Base-by-base conservation (phyloP, 495 filamentous ascomycete species). In the Ramalina intermedia region DNA sequence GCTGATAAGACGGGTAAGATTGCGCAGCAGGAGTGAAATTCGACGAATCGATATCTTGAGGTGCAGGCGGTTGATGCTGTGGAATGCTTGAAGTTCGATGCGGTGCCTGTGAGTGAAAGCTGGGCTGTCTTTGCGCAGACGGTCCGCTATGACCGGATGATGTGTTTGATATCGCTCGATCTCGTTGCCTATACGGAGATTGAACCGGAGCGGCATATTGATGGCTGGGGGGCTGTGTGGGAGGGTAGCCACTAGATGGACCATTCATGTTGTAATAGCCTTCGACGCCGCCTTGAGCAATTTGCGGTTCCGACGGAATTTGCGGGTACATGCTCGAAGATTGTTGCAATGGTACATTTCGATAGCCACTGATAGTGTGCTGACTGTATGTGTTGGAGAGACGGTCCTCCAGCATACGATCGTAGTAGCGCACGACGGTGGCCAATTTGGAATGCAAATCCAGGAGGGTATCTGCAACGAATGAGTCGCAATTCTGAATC, bases 361-460 rank as follows among this genome's bases (percentile, higher is more conserved):
- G 65, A 59, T 72, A 70, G 1, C 52, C 55, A 26, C 72, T 67
- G 16, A 74, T 41, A 3, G 66, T 78, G 53, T 88, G 85, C 56
- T 94, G 87, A 53, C 80, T 83, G 63, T 96, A 96, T 2, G 91
- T 87, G 58, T 81, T 91, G 2, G 87, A 91, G 8, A 98, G 70
- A 13, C 91, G 81, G 46, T 96, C 93, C 63, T 98, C 91, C 2
- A 98, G 69, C 93, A 98, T 96, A 17, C 86, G 80, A 61, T 98
- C 93, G 59, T 98, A 98, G 57, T 96, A 98, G n/a, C 91, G 80
- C 18, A 98, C 93, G 41, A 96, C 93, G 1, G 91, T 95, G 2
- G 89, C 88, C 8, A 98, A 70, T 65, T 98, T 98, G 29, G 87
- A 80, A 64, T 98, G 93, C 4, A 98, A 68, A 58, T 98, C 91